phyloP scores from a whole-genome alignment of 805 yeast genomes.

The Kodamaea neixiangensis region DNA sequence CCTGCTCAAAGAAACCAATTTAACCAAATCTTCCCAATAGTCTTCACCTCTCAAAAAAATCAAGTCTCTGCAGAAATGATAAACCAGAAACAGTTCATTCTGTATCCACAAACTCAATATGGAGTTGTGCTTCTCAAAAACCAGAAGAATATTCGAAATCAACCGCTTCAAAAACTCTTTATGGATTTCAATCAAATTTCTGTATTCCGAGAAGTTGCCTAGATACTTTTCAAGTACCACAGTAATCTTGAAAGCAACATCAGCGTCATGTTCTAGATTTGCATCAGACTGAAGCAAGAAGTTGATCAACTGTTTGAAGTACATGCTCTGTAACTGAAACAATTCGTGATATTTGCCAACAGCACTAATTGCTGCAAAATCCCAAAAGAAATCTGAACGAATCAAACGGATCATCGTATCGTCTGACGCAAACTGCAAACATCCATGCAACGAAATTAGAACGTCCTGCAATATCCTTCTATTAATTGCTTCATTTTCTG shows the following conservation, averaged over 20 bases:
- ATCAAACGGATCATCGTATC: neutral
- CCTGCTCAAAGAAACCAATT: neutral
- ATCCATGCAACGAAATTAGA: neutral
- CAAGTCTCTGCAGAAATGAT: neutral
- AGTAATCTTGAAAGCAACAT: neutral
- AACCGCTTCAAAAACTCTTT: constrained; percentile 1
- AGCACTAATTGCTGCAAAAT: neutral
- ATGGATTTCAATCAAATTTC: neutral
- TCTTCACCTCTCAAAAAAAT: neutral
- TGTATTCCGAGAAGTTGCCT: neutral
- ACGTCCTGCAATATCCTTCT: neutral
- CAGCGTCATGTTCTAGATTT: neutral
- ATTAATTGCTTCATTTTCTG: neutral
- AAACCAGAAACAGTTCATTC: neutral
- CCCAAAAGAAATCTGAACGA: neutral
- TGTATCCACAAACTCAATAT: constrained; percentile 1
- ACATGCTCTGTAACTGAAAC: constrained; percentile 4
- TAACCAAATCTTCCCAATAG: neutral
- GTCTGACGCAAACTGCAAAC: constrained; percentile 5
- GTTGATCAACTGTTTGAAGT: constrained; percentile 5
- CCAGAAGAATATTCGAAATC: neutral
- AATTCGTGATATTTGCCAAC: neutral
- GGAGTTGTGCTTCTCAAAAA: neutral
- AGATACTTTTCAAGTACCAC: neutral
- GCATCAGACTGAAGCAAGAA: neutral